Base-by-base conservation (phyloP, 257 asterid genomes). In the Craterostigma plantagineum region DNA sequence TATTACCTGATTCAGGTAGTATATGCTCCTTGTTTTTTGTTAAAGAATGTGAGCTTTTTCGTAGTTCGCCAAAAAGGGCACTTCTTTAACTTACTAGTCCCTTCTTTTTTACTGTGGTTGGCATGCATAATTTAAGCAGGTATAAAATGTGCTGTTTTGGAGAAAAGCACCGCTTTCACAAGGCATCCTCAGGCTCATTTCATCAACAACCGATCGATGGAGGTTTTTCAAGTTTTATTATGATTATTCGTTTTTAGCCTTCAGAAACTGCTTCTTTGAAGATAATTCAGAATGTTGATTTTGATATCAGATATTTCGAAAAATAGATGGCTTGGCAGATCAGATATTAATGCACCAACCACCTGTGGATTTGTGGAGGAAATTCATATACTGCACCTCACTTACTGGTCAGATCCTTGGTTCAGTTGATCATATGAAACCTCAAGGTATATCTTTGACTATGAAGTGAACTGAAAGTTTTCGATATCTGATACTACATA, bases 151-250 rank as follows among this genome's bases (percentile, higher is more conserved):
- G 77, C 86, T 10, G 69, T 87, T 55, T n/a, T 87, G 56, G 95
- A 87, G 92, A 87, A 72, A 63, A 71, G 35, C 60, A 55, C 45
- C 54, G 69, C 33, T 41, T 87, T 87, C 52, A 69, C 93, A 1
- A 61, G 62, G 15, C 95, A 87, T 57, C 95, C 95, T 48, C 98
- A 87, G 64, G 98, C 95, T 57, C 98, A 87, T 66, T 82, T 87
- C 57, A 76, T 87, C 60, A 76, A 87, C 62, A 82, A 87, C 45
- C 72, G 95, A 33, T 66, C 95, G 1, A 76, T 87, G 98, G 95
- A 87, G 98, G 98, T 87, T 66, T 58, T 56, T 46, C 15, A 39
- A 0, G 34, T 45, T 44, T 7, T 58, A 16, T 16, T 13, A 9
- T 50, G 30, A 2, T 9, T 27, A 15, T 18, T 43, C 16, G 1